Percentiles rank a stretch among this genome's conserved stretches.
Evolutionary conservation across 2,329 filamentous ascomycete genomes (phyloP).

Genomic region (Lachnellula arida): DNA sequence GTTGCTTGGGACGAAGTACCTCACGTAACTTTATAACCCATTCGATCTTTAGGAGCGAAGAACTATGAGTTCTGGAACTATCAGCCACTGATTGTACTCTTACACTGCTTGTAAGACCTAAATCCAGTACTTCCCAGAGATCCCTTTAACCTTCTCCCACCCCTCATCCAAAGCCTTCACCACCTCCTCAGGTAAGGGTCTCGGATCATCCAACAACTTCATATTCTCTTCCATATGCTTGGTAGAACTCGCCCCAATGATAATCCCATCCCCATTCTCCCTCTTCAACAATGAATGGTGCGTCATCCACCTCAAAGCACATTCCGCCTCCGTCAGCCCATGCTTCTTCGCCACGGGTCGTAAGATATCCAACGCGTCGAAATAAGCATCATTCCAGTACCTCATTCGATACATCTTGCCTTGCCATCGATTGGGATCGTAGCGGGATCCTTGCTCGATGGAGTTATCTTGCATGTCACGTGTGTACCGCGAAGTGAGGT

Average conservation of each 20-base stretch:
- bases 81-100: not conserved
- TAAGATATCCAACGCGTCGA: conserved; percentile 62
- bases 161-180: conserved; percentile 70
- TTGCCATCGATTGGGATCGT: conserved; percentile 40
- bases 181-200: conserved; percentile 72
- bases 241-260: conserved; percentile 54
- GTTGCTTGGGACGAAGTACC: too few species aligned
- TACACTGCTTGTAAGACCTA: not conserved
- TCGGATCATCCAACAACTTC: conserved; percentile 52
- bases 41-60: not conserved
- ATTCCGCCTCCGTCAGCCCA: conserved; percentile 65
- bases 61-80: not conserved
- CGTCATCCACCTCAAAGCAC: conserved; percentile 68
- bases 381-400: conserved; percentile 59
- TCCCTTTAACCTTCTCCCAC: conserved; percentile 8
- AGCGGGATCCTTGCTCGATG: conserved; percentile 17
- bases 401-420: conserved; percentile 48
- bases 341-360: conserved; percentile 65
- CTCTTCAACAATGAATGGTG: conserved; percentile 62
- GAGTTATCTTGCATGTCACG: conserved; percentile 41
- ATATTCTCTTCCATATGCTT: conserved; percentile 55
- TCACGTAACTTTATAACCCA: too few species aligned
- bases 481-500: conserved; percentile 45
- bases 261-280: conserved; percentile 51
- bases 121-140: conserved; percentile 7